Conservation (phyloP, 1,139 yeast genomes). For the Lodderomyces beijingensis region DNA sequence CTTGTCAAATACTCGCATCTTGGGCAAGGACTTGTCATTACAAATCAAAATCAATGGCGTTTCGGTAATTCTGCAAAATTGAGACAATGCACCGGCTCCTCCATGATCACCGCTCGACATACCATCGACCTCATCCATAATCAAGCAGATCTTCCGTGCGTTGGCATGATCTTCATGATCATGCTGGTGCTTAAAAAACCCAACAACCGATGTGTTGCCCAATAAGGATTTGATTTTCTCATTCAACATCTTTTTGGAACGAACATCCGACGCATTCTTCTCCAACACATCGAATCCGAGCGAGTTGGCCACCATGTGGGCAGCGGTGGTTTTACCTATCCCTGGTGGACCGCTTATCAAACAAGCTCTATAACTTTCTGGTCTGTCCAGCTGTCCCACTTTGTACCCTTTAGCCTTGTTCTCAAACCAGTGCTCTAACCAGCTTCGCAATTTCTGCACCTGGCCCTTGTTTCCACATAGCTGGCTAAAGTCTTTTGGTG, state of each 20-base stretch:
- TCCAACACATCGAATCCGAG: constrained; percentile 71
- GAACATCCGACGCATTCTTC: constrained; percentile 82
- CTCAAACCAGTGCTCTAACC: constrained; percentile 79
- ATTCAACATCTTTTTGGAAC: constrained; percentile 76
- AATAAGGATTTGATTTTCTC: constrained; percentile 65
- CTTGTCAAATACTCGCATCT: constrained; percentile 93
- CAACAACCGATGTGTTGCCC: constrained; percentile 78
- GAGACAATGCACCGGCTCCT: constrained; percentile 94
- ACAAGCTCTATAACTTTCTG: constrained; percentile 71
- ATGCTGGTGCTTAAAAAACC: constrained; percentile 54
- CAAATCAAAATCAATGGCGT: constrained; percentile 92
- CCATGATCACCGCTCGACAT: constrained; percentile 99
- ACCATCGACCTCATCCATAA: constrained; percentile 99
- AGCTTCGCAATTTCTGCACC: constrained; percentile 57
- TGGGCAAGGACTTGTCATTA: constrained; percentile 87
- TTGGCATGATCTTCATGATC: constrained; percentile 23
- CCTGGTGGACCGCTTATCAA: constrained; percentile 86
- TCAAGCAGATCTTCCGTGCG: constrained; percentile 60
- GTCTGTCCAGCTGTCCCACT: constrained; percentile 50
- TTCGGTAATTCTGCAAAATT: constrained; percentile 76
- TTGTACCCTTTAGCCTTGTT: constrained; percentile 54
- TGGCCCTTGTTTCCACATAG: constrained; percentile 89
- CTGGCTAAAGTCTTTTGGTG: constrained; percentile 71
- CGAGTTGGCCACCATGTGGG: constrained; percentile 64
- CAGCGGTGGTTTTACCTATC: constrained; percentile 78